Evolutionary conservation across 2,329 filamentous ascomycete genomes (phyloP), one percentile per base, ranked within the genome.

Genomic region (Ascochyta viciae-villosae): DNA sequence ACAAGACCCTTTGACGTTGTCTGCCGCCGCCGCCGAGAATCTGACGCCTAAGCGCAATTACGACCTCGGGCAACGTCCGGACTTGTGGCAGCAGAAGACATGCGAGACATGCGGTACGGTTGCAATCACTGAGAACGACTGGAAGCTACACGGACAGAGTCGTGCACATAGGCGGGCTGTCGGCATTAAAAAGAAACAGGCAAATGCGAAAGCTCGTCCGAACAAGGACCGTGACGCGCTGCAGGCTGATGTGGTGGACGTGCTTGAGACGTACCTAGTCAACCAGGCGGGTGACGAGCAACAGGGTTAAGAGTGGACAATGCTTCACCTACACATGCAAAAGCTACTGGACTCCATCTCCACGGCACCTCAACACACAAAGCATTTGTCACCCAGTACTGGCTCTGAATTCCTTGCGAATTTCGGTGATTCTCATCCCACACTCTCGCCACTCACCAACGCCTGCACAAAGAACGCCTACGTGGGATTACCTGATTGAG

Each of bases 31-130:
- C 23, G 78, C 75, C 19, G 80, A 85, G n/a, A 80, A 86, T 54
- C 79, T 89, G 10, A 80, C 78, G 3, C 82, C 83, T 0, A 85
- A 87, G 59, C 83, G 80, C 40, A 77, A 78, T 6, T 80, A 82
- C 40, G 78, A 81, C 61, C 50, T 79, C 22, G 64, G 75, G 13
- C 68, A 79, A 46, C 68, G 77, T 29, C 71, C 75, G 7, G 79
- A 82, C 54, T 68, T 78, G 2, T 83, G 81, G 74, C 69, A 79
- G 24, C 80, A 81, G 58, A 80, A 83, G 63, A 84, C 82, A 16
- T 99, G 95, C 68, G 87, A 91, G 3, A 63, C 87, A 0, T 99
- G 95, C 70, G 78, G 80, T 15, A 83, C 81, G 44, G 82, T 81
- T 1, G 78, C 83, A 54, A 80, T 83, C 33, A 84, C 81, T 0